Evolutionary conservation across 2,329 filamentous ascomycete genomes (phyloP), one percentile per base, ranked within the genome.

Genomic region (Curvularia eragrostidis): DNA sequence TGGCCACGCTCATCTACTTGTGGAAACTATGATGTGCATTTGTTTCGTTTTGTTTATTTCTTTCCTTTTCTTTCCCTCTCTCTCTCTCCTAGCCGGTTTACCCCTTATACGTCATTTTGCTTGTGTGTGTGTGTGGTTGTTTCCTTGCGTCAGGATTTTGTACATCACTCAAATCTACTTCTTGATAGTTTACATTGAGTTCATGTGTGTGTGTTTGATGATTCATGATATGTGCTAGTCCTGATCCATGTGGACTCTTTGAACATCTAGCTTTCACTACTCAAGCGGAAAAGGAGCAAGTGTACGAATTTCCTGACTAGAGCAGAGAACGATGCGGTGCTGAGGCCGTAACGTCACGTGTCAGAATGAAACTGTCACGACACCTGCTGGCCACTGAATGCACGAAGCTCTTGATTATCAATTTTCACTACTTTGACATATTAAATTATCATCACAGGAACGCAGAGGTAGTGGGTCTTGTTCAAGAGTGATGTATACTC

Each of bases 401-500:
- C 7, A n/a, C 3, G 13, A 34, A 34, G 30, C 30, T 34, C 15
- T 15, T 9, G 15, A 12, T 3, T 15, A 34, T 12, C 8, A 2
- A 9, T 6, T 5, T 30, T 30, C 10, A 30, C 4, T 10, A 30
- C 10, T 10, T 12, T 8, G 10, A 30, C 6, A 10, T 30, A 10
- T 30, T 12, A 30, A 8, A 30, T 9, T 8, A 30, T 30, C 7
- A 30, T 34, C 30, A 34, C 30, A 10, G 28, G 12, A 30, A 30
- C 12, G 30, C 30, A 15, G 36, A 0, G n/a, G n/a, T 8, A 48
- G n/a, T 21, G 0, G 28, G 15, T 1, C n/a, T 52, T 47, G 10
- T 53, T 44, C 28, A 30, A 57, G 15, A 46, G 46, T 54, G 47
- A 62, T 54, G n/a, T n/a, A 38, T 64, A 65, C 49, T 61, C 56